Evolutionary conservation across 2,329 filamentous ascomycete genomes (phyloP), one percentile per base, ranked within the genome.

Genomic region (Raffaelea ambrosiae): DNA sequence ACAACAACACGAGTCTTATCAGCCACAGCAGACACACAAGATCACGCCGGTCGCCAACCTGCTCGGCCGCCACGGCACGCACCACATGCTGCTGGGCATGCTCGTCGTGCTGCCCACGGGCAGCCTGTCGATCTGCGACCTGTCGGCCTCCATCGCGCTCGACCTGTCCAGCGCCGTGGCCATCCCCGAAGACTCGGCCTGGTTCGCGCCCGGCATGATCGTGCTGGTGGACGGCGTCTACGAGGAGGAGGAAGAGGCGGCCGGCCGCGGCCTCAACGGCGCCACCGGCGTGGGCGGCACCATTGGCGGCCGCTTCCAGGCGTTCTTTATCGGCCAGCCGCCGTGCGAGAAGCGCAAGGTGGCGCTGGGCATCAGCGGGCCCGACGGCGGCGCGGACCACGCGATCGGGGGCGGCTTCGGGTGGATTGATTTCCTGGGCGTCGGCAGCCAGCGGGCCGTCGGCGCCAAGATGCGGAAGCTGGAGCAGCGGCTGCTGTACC

Each of bases 141-240:
- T 93, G 26, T 91, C 88, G 0, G 93, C 91, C 18, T 91, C 86
- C 46, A 95, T 98, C 57, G 75, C 80, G 3, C 72, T 98, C 2
- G 89, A 97, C 56, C 68, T 97, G 11, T 77, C 81, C 19, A 85
- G 91, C 59, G 88, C 91, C 0, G 81, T 83, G 20, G 81, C 86
- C 14, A 84, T 96, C 48, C 90, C 90, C 0, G 83, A 88, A 51
- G 83, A 91, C 59, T 88, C 87, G 21, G 84, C 87, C 4, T 98
- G 89, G 85, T 96, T 96, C 60, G 82, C 84, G 5, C 90, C 93
- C 0, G 94, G 94, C 3, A 97, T 97, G 89, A 86, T 98, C 43
- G 86, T 97, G 3, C 75, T 98, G 0, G 81, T 96, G 0, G 93
- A 98, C 58, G 93, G 93, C 7, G 82, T 91, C n/a, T 98, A 98